Evolutionary conservation across 1,284 basidiomycete species (phyloP), one percentile per base, ranked within the genome.

Genomic region (Malassezia caprae): DNA sequence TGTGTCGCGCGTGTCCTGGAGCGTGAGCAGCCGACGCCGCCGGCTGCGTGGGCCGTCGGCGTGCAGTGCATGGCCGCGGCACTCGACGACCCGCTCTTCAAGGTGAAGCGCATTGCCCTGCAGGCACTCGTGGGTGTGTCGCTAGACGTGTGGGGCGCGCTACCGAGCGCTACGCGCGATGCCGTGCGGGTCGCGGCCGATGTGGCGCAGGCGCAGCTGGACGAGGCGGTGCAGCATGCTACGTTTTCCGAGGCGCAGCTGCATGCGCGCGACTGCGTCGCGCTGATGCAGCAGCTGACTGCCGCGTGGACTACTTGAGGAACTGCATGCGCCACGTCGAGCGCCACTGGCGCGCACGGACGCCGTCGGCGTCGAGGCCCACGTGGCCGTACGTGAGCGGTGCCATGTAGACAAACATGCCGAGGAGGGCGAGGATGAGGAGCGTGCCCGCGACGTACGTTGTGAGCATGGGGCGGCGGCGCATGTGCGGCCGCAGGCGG

Each of bases 361-460:
- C 58, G 34, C 64, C 51, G 8, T 58, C 61, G 15, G 46, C 56
- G 1, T 52, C 64, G 43, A 73, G 42, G 1, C 58, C 58, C 0
- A 60, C 61, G 21, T 57, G 60, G 2, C 69, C 71, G 43, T 72
- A 72, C 11, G 68, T 71, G 28, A 73, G 51, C 24, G 71, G 71
- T 23, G 59, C 60, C 23, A 72, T 52, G 58, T 55, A 68, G 52
- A 64, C 42, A 65, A 71, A 49, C 56, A 57, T 31, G 19, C 28
- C 50, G 8, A 59, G 41, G 23, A 52, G 32, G 6, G 41, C 27
- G 7, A 32, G 46, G 4, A 61, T 13, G 21, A 70, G 40, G 4
- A 65, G 26, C 3, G 50, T 53, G n/a, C 47, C 53, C 8, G 62
- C 32, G 10, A 58, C 10, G 10, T 56, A 39, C 10, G 42, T 49